phyloP scores from a whole-genome alignment of 108 stramenopile species.

The Nitzschia inconspicua region DNA sequence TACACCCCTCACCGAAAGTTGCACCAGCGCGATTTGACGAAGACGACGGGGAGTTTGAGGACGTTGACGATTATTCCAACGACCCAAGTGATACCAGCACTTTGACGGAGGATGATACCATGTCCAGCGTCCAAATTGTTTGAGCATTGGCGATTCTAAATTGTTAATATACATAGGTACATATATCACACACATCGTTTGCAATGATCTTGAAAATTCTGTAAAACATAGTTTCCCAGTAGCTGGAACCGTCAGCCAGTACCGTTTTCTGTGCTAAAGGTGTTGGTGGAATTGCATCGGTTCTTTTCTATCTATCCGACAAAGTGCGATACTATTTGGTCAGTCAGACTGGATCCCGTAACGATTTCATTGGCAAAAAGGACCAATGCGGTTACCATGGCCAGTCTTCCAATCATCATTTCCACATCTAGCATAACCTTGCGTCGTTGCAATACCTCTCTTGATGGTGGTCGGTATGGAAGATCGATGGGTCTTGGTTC shows the following conservation, averaged over 20 bases:
- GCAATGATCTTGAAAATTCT: too few relatives aligned
- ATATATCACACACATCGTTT: too few relatives aligned
- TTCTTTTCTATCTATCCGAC: too few relatives aligned
- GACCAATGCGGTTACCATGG: conserved; percentile 32
- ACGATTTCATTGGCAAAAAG: background rate
- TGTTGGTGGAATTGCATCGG: too few relatives aligned
- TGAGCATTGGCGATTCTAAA: too few relatives aligned
- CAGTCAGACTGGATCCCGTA: background rate
- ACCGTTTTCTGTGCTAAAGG: too few relatives aligned
- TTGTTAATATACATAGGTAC: too few relatives aligned
- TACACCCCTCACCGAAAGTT: background rate
- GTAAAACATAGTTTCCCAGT: too few relatives aligned
- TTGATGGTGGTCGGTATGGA: background rate
- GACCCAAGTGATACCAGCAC: too few relatives aligned
- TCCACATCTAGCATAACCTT: background rate
- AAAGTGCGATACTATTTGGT: too few relatives aligned
- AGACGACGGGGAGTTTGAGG: background rate
- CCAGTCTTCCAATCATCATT: conserved; percentile 33
- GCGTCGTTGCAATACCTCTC: background rate
- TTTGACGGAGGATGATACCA: background rate
- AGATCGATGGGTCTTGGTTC: background rate
- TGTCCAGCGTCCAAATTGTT: conserved; percentile 4
- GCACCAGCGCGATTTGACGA: background rate
- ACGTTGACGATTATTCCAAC: background rate
- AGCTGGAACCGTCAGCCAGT: too few relatives aligned